phyloP scores from a whole-genome alignment of 768 basidiomycete species.

The Mycena albidolilacea region DNA sequence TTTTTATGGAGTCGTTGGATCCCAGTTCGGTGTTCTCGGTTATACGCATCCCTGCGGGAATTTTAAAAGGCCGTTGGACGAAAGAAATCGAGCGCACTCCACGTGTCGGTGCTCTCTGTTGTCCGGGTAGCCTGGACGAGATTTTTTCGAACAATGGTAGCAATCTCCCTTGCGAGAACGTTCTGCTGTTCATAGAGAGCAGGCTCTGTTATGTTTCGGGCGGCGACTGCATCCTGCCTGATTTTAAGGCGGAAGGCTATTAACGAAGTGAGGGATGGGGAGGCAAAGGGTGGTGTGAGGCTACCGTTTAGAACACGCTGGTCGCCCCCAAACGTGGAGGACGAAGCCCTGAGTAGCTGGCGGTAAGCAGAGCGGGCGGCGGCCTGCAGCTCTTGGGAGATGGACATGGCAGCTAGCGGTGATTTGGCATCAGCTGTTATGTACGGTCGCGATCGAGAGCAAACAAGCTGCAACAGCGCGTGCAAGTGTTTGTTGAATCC shows the following conservation, averaged over 20 bases:
- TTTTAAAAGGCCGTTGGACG: not conserved
- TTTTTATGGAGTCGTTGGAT: conserved; percentile 85
- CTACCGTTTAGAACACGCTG: conserved; percentile 68
- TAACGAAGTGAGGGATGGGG: not conserved
- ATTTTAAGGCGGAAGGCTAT: conserved; percentile 84
- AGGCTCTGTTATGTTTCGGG: conserved; percentile 59
- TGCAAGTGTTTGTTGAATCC: not conserved
- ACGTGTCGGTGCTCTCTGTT: conserved; percentile 58
- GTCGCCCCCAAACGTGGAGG: conserved; percentile 79
- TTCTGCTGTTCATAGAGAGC: conserved; percentile 67
- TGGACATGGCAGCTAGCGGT: conserved; percentile 58
- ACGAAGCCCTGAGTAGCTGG: conserved; percentile 75
- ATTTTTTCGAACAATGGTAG: conserved; percentile 82
- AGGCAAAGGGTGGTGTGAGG: conserved; percentile 5
- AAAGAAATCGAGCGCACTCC: conserved; percentile 61
- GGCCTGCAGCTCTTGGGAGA: conserved; percentile 70
- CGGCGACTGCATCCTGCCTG: conserved; percentile 67
- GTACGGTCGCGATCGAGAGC: conserved; percentile 12
- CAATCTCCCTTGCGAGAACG: conserved; percentile 78
- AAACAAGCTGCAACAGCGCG: not conserved
- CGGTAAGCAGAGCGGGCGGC: conserved; percentile 84
- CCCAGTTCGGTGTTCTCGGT: conserved; percentile 90
- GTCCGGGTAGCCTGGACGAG: conserved; percentile 84
- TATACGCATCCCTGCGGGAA: conserved; percentile 74
- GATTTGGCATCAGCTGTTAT: not conserved